Percentiles rank a stretch among this genome's conserved stretches.
Evolutionary conservation across 306 rosid genomes (phyloP).

Genomic region (Prunus davidiana): DNA sequence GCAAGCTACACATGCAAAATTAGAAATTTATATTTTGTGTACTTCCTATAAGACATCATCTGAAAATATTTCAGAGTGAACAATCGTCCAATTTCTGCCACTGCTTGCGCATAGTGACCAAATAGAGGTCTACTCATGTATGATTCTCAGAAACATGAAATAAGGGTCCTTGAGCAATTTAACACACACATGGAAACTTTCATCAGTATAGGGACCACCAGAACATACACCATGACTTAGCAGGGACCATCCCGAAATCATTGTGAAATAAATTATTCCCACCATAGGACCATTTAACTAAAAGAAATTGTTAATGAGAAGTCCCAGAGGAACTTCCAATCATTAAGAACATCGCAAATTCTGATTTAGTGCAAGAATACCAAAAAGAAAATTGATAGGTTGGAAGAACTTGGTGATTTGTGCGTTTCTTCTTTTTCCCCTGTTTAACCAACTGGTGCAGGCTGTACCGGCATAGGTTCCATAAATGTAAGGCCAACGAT

Average conservation of each 20-base stretch:
- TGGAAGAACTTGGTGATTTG: background rate
- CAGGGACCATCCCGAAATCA: slow-evolving; percentile 8
- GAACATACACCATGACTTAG: background rate
- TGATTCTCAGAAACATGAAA: background rate
- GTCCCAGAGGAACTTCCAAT: background rate
- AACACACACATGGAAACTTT: background rate
- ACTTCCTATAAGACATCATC: background rate
- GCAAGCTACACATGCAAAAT: background rate
- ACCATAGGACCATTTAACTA: background rate
- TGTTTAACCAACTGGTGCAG: background rate
- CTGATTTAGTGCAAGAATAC: background rate
- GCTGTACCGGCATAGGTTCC: background rate
- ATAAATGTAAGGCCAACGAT: background rate
- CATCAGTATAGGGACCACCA: background rate
- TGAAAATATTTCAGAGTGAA: background rate
- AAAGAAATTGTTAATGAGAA: background rate
- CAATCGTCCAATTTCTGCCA: background rate
- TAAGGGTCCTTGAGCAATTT: background rate
- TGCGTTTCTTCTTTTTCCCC: background rate
- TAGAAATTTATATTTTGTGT: background rate
- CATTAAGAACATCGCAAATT: background rate
- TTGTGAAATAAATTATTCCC: background rate
- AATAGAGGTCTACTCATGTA: background rate
- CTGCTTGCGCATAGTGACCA: background rate
- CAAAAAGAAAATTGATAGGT: background rate